These are phyloP conservation scores for Pythium biforme DNA, from an alignment of 352 stramenopile species.

Conservation along the genomic window DNA sequence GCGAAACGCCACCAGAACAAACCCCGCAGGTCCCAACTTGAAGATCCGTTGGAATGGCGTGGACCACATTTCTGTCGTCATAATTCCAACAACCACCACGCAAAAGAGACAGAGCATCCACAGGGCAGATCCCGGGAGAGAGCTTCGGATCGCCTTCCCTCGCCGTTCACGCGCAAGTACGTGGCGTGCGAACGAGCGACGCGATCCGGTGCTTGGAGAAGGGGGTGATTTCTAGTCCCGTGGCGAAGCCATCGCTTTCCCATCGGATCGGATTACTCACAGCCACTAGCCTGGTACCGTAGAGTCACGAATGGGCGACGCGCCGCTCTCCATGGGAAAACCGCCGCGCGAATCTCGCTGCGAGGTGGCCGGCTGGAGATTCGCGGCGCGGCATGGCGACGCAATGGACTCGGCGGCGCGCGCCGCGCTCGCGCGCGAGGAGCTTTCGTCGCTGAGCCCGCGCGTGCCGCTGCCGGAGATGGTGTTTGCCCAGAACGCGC, in stretches of 20 bases:
- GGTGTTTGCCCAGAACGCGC: constrained; percentile 43
- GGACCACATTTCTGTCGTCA: constrained; percentile 9
- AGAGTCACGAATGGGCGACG: constrained; percentile 9
- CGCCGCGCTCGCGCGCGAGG: constrained; percentile 25
- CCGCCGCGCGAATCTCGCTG: constrained; percentile 18
- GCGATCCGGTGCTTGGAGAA: neutral
- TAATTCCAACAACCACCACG: neutral
- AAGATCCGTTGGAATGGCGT: constrained; percentile 16
- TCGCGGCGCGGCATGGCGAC: constrained; percentile 31
- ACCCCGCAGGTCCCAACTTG: constrained; percentile 15
- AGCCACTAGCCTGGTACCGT: neutral
- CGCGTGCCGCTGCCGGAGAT: constrained; percentile 55
- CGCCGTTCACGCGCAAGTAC: neutral
- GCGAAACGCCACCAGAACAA: constrained; percentile 3
- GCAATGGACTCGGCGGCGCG: constrained; percentile 48
- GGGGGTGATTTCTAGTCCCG: neutral
- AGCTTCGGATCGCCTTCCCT: neutral
- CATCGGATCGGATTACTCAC: neutral
- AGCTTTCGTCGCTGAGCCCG: constrained; percentile 28
- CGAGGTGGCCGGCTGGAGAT: constrained; percentile 45
- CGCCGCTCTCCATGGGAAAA: neutral
- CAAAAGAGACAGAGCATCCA: constrained; percentile 6
- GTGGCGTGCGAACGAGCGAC: constrained; percentile 5
- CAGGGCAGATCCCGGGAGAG: neutral
- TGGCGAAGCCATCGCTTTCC: constrained; percentile 7